phyloP scores from a whole-genome alignment of 768 basidiomycete genomes.

The Mycena filopes region DNA sequence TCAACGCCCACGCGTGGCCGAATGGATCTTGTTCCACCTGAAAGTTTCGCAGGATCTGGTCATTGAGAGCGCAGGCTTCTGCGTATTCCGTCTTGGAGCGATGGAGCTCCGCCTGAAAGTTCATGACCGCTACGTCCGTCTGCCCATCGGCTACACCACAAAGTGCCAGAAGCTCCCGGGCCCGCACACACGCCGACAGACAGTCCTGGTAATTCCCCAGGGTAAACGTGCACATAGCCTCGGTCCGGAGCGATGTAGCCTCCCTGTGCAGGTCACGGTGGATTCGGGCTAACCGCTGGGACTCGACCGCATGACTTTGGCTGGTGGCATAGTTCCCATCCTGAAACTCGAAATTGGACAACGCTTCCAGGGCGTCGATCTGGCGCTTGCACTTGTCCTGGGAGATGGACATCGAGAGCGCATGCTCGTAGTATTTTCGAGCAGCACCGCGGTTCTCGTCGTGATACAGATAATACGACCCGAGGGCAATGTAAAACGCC shows the following conservation, averaged over 20 bases:
- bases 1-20: background rate
- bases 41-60: background rate
- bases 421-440: background rate
- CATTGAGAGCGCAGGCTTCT: background rate
- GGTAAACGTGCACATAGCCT: background rate
- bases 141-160: slow-evolving; percentile 4
- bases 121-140: background rate
- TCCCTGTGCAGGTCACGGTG: background rate
- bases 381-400: background rate
- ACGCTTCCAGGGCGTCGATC: background rate
- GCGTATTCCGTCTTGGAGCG: background rate
- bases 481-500: background rate
- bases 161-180: background rate
- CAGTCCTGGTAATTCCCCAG: background rate
- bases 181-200: background rate
- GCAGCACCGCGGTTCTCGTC: background rate
- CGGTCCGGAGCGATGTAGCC: background rate
- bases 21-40: background rate
- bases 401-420: background rate
- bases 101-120: background rate
- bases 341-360: background rate
- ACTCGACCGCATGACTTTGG: background rate
- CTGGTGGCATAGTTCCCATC: background rate
- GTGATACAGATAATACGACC: background rate
- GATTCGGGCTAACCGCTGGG: background rate